Evolutionary conservation across 2,329 filamentous ascomycete genomes (phyloP), one percentile per base, ranked within the genome.

Genomic region (Leptodontidium sp.): DNA sequence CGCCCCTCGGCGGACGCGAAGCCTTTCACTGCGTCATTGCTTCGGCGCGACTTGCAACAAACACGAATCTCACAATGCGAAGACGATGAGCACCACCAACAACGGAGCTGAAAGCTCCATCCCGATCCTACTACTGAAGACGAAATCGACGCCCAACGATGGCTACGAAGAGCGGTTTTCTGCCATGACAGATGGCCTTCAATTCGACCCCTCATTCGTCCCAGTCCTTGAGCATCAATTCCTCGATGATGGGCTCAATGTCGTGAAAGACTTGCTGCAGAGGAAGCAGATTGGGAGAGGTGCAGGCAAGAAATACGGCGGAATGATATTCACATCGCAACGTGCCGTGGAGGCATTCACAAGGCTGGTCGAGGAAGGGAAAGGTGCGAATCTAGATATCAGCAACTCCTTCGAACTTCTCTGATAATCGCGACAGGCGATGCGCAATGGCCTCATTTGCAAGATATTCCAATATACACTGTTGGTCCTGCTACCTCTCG

Each of bases 241-340:
- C 76, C 83, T 88, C 68, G 84, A 88, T 38, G 81, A 84, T 29
- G 88, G 90, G 1, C 80, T 93, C 74, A 77, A 80, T 35, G 80
- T 80, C 53, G 80, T 94, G 26, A 82, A 82, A 38, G 75, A 79
- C 2, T 77, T 89, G 17, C 83, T 94, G 11, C 76, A 74, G 11
- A 72, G 76, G 1, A 80, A 77, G 29, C 72, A 76, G 17, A 84
- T 90, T 69, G 81, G 82, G 57, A 74, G 64, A 1, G 63, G 62
- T 0, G 50, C 75, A 0, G 80, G 77, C 2, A 78, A 79, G 50
- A 74, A 81, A 15, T 95, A 93, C 76, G 91, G 92, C 5, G 93
- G 91, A n/a, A 81, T 95, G 68, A 90, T 96, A 61, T 95, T 96
- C 77, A 96, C 93, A 1, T 94, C 91, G 8, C 93, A 96, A 78